phyloP scores from a whole-genome alignment of 2,329 filamentous ascomycete genomes.

The Ceratocystis lukuohia region DNA sequence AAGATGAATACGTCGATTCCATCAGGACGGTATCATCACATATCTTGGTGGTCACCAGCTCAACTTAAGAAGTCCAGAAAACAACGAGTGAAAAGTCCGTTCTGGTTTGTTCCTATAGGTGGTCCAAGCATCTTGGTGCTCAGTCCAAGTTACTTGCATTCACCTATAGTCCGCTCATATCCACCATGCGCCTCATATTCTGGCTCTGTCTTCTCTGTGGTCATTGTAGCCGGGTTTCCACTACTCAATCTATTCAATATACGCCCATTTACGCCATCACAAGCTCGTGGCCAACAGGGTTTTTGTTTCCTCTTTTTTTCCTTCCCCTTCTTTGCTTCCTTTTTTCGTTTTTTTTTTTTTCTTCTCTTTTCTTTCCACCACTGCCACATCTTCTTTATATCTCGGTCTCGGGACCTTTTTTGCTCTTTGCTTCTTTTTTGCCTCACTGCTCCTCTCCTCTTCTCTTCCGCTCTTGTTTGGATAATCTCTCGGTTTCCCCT shows the following conservation, averaged over 20 bases:
- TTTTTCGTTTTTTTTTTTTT: background rate
- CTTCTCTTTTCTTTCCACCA: background rate
- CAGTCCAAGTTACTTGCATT: slow-evolving; percentile 7
- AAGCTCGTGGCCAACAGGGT: slow-evolving; percentile 1
- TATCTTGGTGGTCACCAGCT: background rate
- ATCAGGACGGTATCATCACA: background rate
- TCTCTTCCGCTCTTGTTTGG: too few relatives aligned
- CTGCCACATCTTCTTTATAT: too few relatives aligned
- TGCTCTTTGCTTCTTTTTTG: background rate
- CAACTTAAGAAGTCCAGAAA: background rate
- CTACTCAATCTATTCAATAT: background rate
- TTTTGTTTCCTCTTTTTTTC: background rate
- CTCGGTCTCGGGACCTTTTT: background rate
- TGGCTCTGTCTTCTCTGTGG: background rate
- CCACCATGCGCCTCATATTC: background rate
- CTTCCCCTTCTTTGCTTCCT: background rate
- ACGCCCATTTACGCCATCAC: background rate
- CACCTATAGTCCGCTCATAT: slow-evolving; percentile 3
- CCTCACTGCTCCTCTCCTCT: background rate
- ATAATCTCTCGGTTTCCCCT: background rate
- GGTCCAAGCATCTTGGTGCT: slow-evolving; percentile 3
- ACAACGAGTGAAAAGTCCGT: background rate
- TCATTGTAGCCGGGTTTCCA: slow-evolving; percentile 3
- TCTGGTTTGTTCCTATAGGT: background rate
- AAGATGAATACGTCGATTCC: background rate